Evolutionary conservation across 1,139 yeast species (phyloP), one percentile per base, ranked within the genome.

Genomic region (Komagataea norvegica): DNA sequence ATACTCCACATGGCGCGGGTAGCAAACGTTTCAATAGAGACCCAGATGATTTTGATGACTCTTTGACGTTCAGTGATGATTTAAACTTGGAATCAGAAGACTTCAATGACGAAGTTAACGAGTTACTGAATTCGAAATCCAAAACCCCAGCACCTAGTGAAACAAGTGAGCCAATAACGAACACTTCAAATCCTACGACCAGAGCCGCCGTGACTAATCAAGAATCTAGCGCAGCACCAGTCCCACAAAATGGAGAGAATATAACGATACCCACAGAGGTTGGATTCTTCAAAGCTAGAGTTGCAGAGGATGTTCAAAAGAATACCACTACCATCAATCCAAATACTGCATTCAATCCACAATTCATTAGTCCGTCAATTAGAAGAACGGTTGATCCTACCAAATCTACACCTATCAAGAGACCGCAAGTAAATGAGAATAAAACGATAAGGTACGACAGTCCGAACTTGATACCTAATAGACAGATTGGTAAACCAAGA

Each of bases 61-160:
- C 86, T 3, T 72, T 79, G 45, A 62, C 72, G 40, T 79, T 79
- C 49, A 78, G 86, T 51, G 89, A 81, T 52, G 88, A 80, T 41
- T 39, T 63, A 10, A 48, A 44, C 31, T 35, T 66, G 5, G 57
- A 58, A 41, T 65, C 67, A 0, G 68, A 64, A 18, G 70, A 64
- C 31, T 61, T 59, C 28, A 62, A 54, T 27, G 54, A 53, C 43
- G 54, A 64, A 42, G 54, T 59, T 9, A 38, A 52, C 55, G 43
- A 67, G 47, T 42, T 65, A 50, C 28, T 59, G 2, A 39, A 48
- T 18, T 36, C 45, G 7, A 48, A 47, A 31, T 14, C 34, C 16
- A 49, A 44, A 32, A 37, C 41, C 4, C 40, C 37, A 7, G 42
- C n/a, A n/a, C n/a, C n/a, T n/a, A n/a, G 22, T 11, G 44, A 36